Conservation (phyloP, 2,329 filamentous ascomycete species). For the Botrytis elliptica region DNA sequence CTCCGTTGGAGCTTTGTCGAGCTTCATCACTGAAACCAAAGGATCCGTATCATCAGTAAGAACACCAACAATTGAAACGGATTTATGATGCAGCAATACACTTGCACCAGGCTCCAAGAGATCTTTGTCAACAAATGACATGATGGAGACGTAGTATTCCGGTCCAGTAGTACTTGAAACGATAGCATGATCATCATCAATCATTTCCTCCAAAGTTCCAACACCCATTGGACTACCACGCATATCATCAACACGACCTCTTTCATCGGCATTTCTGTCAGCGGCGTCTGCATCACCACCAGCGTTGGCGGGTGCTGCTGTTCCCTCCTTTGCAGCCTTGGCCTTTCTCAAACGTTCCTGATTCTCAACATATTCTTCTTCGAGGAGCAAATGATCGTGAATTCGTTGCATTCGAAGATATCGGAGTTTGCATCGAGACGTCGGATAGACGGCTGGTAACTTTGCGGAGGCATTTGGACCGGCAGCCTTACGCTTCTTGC, state of each 20-base stretch:
- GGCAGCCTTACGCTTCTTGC: constrained; percentile 96
- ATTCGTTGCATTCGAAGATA: constrained; percentile 98
- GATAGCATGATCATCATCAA: constrained; percentile 98
- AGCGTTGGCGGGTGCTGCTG: constrained; percentile 51
- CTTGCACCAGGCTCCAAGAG: constrained; percentile 93
- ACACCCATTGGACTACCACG: constrained; percentile 98
- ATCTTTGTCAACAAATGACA: constrained; percentile 99
- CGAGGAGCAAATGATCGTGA: constrained; percentile 92
- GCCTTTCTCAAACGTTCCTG: constrained; percentile 94
- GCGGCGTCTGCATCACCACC: constrained; percentile 68
- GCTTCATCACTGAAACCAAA: constrained; percentile 96
- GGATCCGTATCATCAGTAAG: constrained; percentile 95
- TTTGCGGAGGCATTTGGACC: constrained; percentile 94
- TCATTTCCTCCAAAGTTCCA: constrained; percentile 95
- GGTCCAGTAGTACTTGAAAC: constrained; percentile 96
- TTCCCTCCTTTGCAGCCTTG: constrained; percentile 73
- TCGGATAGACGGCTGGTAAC: constrained; percentile 90
- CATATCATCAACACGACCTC: constrained; percentile 96
- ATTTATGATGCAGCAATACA: constrained; percentile 95
- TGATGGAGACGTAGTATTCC: constrained; percentile 99
- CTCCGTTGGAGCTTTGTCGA: constrained; percentile 97
- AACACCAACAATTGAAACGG: constrained; percentile 95
- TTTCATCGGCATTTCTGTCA: constrained; percentile 91
- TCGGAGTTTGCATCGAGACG: constrained; percentile 93
- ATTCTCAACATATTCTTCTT: constrained; percentile 99